Evolutionary conservation across 345 rosid species (phyloP), one percentile per base, ranked within the genome.

Genomic region (Heritiera fomes): DNA sequence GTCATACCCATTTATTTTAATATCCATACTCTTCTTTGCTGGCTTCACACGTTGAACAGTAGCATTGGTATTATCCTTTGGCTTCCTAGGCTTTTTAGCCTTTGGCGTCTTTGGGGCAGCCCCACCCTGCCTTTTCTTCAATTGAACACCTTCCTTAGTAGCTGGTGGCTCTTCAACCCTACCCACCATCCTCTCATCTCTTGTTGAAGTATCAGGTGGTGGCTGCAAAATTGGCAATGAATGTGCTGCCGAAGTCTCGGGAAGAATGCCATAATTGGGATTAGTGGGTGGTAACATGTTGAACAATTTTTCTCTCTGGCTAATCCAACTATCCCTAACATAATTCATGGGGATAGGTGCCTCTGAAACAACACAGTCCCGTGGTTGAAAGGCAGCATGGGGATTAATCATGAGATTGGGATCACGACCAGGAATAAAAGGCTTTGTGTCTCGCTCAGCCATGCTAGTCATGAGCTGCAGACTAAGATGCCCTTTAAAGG

Each of bases 81-180:
- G 92, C 87, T 93, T 95, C 87, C 94, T 82, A 50, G 94, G 87
- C 84, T 93, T 95, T 86, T 92, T 95, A 0, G 94, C 83, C 82
- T 90, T 94, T 4, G 90, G 90, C 2, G 88, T 20, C 87, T 90
- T 91, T 1, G 88, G 89, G 49, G 82, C 80, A 50, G 79, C 76
- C 75, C 85, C 86, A 1, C 79, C 56, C 85, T 91, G 93, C 78
- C 99, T 86, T 85, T 89, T 95, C 90, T 90, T 93, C 62, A 81
- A 68, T 79, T 80, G 90, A 72, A 67, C 82, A 61, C 77, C 84
- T 71, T 93, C 93, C 75, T 86, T 86, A 28, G 66, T 79, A n/a
- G 64, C 67, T 43, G 72, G 82, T 10, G 83, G 82, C 62, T 91
- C 94, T 60, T 93, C 94, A 18, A 86, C 85, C 81, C 86, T 88